Conservation (phyloP, 257 asterid species). For the Solanum bulbocastanum region DNA sequence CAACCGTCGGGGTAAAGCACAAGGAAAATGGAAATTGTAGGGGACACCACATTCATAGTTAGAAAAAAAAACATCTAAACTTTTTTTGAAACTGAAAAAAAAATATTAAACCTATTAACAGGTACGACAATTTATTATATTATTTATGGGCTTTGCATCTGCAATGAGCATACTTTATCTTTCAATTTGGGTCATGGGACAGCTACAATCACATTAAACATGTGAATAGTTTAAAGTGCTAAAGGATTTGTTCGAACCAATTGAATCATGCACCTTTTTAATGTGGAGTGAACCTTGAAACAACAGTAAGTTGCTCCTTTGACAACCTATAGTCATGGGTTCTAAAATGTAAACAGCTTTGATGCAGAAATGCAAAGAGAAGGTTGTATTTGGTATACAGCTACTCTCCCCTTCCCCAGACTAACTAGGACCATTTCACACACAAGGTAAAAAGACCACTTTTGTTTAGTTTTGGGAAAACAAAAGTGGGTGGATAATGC, state of each 20-base stretch:
- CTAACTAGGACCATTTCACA: not conserved
- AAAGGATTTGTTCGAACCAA: not conserved
- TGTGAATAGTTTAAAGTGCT: not conserved
- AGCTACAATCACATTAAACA: not conserved
- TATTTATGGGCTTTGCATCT: not conserved
- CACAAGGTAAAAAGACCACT: not conserved
- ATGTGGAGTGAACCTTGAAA: not conserved
- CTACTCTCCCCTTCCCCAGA: not conserved
- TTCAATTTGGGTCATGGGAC: not conserved
- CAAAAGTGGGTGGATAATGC: not conserved
- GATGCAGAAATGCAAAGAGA: not conserved
- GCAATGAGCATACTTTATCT: not conserved
- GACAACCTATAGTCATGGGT: not conserved
- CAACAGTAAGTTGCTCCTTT: not conserved
- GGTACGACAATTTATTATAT: not conserved
- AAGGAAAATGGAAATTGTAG: not conserved
- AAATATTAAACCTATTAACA: not conserved
- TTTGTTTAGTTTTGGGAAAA: not conserved
- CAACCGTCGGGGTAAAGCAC: not conserved
- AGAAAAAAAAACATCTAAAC: not conserved
- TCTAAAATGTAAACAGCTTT: not conserved
- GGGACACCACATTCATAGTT: not conserved
- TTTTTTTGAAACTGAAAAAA: not conserved
- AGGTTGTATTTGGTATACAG: not conserved
- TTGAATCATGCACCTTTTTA: not conserved